phyloP scores from a whole-genome alignment of 2,329 filamentous ascomycete genomes.

The Ophiocordyceps camponoti-floridani region DNA sequence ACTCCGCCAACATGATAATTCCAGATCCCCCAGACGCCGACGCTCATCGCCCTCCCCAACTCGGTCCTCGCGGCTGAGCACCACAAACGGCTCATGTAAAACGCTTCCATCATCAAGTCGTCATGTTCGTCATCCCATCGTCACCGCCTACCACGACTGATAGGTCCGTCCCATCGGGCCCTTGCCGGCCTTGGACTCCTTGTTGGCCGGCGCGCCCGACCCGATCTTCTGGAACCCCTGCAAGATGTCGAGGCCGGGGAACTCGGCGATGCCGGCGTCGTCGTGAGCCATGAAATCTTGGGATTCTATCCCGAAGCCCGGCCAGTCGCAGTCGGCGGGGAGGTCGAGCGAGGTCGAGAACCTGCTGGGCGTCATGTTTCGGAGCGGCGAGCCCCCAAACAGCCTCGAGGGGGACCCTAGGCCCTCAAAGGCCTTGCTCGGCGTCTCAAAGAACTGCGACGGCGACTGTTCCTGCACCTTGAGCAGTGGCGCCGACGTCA shows the following conservation, averaged over 20 bases:
- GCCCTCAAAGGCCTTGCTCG: constrained; percentile 37
- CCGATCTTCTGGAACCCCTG: constrained; percentile 65
- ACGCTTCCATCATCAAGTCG: not conserved
- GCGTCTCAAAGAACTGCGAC: constrained; percentile 28
- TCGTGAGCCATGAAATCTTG: constrained; percentile 25
- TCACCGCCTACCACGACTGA: no score
- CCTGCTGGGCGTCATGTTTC: constrained; percentile 32
- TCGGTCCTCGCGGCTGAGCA: no score
- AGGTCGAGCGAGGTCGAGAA: constrained; percentile 16
- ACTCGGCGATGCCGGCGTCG: constrained; percentile 35
- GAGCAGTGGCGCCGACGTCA: constrained; percentile 31
- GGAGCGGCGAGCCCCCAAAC: constrained; percentile 16
- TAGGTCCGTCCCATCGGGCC: constrained; percentile 13
- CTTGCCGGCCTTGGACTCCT: constrained; percentile 11
- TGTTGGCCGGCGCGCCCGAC: constrained; percentile 16
- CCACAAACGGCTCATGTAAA: no score
- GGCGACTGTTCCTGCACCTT: constrained; percentile 25
- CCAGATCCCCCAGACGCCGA: no score
- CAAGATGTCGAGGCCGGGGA: constrained; percentile 48
- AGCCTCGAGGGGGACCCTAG: constrained; percentile 38
- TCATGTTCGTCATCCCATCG: not conserved
- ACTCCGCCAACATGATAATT: no score
- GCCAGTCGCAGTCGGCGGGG: constrained; percentile 20
- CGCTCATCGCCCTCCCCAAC: no score
- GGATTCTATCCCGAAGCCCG: constrained; percentile 14